phyloP scores from a whole-genome alignment of 1,284 basidiomycete genomes.

The Cronartium quercuum region DNA sequence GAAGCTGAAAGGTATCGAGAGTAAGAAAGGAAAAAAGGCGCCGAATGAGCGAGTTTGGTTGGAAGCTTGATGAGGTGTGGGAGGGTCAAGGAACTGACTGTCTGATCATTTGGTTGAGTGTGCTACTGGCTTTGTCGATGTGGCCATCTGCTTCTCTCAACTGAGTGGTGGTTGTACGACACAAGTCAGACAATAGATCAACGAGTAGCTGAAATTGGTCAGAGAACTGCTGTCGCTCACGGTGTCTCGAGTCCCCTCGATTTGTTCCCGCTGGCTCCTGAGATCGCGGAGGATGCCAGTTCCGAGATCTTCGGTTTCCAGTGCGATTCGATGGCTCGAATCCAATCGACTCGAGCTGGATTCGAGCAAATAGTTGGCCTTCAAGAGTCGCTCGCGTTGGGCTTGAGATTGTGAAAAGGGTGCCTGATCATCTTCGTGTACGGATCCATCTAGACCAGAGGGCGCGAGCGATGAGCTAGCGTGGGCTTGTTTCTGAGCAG shows the following conservation, averaged over 20 bases:
- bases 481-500: slow-evolving; percentile 62
- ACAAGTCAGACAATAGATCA: not conserved
- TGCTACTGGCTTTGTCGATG: slow-evolving; percentile 58
- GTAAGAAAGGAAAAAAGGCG: not conserved
- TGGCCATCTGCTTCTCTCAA: slow-evolving; percentile 56
- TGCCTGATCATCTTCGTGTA: not conserved
- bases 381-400: slow-evolving; percentile 52
- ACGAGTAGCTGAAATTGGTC: not conserved
- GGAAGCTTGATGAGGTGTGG: not conserved
- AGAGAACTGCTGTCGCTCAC: slow-evolving; percentile 53
- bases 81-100: slow-evolving; percentile 51
- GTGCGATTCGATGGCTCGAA: slow-evolving; percentile 82
- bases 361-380: slow-evolving; percentile 50
- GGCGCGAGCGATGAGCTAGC: slow-evolving; percentile 46
- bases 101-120: slow-evolving; percentile 59
- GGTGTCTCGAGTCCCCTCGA: slow-evolving; percentile 85
- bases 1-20: not conserved
- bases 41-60: not conserved
- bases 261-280: slow-evolving; percentile 83
- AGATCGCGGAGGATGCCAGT: slow-evolving; percentile 84
- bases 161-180: slow-evolving; percentile 43
- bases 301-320: slow-evolving; percentile 94
- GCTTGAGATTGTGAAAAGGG: slow-evolving; percentile 31
- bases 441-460: not conserved
- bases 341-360: slow-evolving; percentile 62